Evolutionary conservation across 2,329 filamentous ascomycete genomes (phyloP).

Genomic region (Aspergillus sp.): DNA sequence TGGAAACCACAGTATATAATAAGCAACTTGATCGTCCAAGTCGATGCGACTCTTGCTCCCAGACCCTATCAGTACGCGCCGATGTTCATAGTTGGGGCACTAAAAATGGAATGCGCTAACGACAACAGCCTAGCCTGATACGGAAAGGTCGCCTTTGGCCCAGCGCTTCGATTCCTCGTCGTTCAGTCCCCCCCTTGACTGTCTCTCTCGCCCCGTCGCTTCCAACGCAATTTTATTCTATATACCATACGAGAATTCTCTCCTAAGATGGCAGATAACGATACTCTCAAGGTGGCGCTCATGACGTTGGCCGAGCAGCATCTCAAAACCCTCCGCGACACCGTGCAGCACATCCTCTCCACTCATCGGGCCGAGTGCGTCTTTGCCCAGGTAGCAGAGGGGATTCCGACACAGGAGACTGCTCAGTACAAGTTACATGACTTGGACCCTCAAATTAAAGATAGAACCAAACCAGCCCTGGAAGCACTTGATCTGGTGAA

Average conservation of each 20-base stretch:
- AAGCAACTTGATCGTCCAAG: too few relatives aligned
- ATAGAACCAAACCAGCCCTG: background rate
- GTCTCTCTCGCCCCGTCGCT: background rate
- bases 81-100: too few relatives aligned
- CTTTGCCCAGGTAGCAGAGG: background rate
- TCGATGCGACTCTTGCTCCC: too few relatives aligned
- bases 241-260: background rate
- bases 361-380: background rate
- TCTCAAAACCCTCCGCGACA: background rate
- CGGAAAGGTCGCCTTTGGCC: too few relatives aligned
- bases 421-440: background rate
- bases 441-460: background rate
- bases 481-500: background rate
- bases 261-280: background rate
- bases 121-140: accelerated
- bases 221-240: background rate
- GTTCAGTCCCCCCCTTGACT: too few relatives aligned
- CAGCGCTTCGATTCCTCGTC: too few relatives aligned
- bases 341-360: background rate
- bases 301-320: background rate
- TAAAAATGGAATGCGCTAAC: too few relatives aligned
- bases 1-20: too few relatives aligned
- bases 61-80: too few relatives aligned
- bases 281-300: background rate
- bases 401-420: background rate